Conservation (phyloP, 257 asterid species). For the Avicennia marina region DNA sequence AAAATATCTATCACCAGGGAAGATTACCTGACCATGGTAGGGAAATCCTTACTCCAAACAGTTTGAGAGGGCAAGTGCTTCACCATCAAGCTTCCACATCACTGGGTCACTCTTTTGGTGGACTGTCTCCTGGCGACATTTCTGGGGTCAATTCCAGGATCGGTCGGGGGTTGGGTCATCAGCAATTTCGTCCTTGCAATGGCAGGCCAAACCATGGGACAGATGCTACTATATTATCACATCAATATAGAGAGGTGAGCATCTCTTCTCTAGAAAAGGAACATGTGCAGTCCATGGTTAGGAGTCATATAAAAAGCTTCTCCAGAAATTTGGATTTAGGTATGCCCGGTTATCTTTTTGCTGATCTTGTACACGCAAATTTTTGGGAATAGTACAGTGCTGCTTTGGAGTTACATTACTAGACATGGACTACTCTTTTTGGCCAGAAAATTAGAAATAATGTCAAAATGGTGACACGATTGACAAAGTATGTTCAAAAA, state of each 20-base stretch:
- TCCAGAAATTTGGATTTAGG: conserved; percentile 38
- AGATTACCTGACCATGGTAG: conserved; percentile 25
- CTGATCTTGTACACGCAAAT: not conserved
- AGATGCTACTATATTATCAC: conserved; percentile 31
- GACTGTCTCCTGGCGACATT: conserved; percentile 23
- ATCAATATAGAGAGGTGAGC: conserved; percentile 50
- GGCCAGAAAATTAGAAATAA: not conserved
- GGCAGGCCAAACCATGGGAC: conserved; percentile 31
- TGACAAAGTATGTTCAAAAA: not conserved
- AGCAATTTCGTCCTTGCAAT: conserved; percentile 41
- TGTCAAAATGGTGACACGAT: not conserved
- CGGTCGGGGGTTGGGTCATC: conserved; percentile 34
- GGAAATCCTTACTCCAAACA: conserved; percentile 23
- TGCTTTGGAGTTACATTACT: not conserved
- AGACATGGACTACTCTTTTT: not conserved
- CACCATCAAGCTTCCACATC: conserved; percentile 52
- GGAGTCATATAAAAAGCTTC: conserved; percentile 34
- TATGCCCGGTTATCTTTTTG: conserved; percentile 8
- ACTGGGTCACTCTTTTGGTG: conserved; percentile 27
- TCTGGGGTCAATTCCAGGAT: conserved; percentile 24
- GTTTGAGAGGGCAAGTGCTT: conserved; percentile 26
- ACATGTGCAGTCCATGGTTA: conserved; percentile 41
- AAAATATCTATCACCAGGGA: conserved; percentile 23
- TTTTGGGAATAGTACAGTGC: not conserved
- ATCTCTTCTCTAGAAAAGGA: conserved; percentile 31